Percentiles rank a stretch among this genome's conserved stretches.
These are phyloP conservation scores for Thalassiosira ordinaria DNA, from an alignment of 352 stramenopile species.

Conservation along the genomic window DNA sequence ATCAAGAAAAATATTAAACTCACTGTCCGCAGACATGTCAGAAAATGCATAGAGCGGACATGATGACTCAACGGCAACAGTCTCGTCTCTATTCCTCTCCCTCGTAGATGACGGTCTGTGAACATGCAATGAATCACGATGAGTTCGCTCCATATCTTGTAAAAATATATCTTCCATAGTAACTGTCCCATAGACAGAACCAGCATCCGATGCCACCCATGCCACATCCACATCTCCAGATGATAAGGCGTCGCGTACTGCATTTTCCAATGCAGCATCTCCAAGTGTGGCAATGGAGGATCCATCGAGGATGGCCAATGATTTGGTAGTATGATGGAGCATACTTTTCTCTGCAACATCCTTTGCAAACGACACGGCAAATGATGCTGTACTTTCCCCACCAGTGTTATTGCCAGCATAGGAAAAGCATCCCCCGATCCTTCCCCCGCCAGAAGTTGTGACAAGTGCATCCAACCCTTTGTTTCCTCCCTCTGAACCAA, in stretches of 20 bases:
- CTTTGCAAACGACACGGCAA: constrained; percentile 13
- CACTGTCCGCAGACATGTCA: constrained; percentile 5
- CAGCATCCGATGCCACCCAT: constrained; percentile 15
- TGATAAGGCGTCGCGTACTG: background rate
- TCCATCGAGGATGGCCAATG: constrained; percentile 21
- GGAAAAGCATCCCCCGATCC: constrained; percentile 21
- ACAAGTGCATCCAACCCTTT: constrained; percentile 46
- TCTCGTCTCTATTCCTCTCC: background rate
- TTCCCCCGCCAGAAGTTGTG: constrained; percentile 19
- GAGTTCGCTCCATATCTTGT: background rate
- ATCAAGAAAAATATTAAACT: constrained; percentile 19
- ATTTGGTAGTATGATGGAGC: background rate
- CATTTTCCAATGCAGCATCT: background rate
- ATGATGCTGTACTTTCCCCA: background rate
- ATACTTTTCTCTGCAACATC: background rate
- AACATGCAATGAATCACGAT: constrained; percentile 13
- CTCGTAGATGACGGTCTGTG: constrained; percentile 7
- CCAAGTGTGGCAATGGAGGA: constrained; percentile 10
- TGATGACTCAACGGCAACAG: background rate
- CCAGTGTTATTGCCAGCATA: no score
- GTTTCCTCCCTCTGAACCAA: constrained; percentile 3
- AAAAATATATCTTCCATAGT: constrained; percentile 1
- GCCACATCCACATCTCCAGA: constrained; percentile 4
- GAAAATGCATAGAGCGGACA: constrained; percentile 37
- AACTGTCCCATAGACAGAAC: background rate